A percentile compares a stretch with the other conserved stretches of the same genome.
Evolutionary conservation across 495 filamentous ascomycete genomes (phyloP).

Genomic region (Penicillium atrosanguineum): DNA sequence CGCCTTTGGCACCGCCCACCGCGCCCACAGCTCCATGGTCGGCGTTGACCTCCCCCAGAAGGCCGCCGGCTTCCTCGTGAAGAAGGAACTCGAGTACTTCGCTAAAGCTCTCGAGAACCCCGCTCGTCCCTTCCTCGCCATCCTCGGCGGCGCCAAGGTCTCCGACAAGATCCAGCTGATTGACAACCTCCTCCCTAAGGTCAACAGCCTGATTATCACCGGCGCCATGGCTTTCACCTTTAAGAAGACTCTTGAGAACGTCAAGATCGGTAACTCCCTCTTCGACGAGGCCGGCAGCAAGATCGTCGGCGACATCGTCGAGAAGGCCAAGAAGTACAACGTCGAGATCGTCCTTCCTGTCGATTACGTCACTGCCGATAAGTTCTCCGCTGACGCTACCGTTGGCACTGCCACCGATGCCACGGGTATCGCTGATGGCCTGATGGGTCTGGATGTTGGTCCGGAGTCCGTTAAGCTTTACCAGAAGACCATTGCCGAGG

Average conservation of each 20-base stretch:
- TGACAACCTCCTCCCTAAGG: slow-evolving; percentile 96
- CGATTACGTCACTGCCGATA: slow-evolving; percentile 95
- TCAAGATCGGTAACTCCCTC: slow-evolving; percentile 86
- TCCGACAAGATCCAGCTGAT: slow-evolving; percentile 99
- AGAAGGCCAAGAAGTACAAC: slow-evolving; percentile 95
- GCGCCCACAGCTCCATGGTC: slow-evolving; percentile 98
- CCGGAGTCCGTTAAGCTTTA: slow-evolving; percentile 81
- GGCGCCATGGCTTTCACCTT: slow-evolving; percentile 99
- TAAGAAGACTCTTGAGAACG: slow-evolving; percentile 92
- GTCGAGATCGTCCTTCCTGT: slow-evolving; percentile 92
- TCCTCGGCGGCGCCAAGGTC: slow-evolving; percentile 96
- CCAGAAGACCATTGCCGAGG: slow-evolving; percentile 76
- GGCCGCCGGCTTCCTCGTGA: slow-evolving; percentile 96
- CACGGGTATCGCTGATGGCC: slow-evolving; percentile 90
- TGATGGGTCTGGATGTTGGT: slow-evolving; percentile 95
- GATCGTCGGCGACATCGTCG: slow-evolving; percentile 80
- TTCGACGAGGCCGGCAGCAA: slow-evolving; percentile 95
- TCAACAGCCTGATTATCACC: slow-evolving; percentile 93
- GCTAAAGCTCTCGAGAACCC: slow-evolving; percentile 93
- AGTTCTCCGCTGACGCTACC: slow-evolving; percentile 83
- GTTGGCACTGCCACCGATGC: slow-evolving; percentile 79
- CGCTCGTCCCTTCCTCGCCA: slow-evolving; percentile 94
- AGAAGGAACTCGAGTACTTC: slow-evolving; percentile 99
- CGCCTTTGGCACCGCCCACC: slow-evolving; percentile 97
- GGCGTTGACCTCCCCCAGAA: slow-evolving; percentile 92